These are phyloP conservation scores for Kwoniella europaea DNA, from an alignment of 768 basidiomycete genomes.

Conservation along the genomic window DNA sequence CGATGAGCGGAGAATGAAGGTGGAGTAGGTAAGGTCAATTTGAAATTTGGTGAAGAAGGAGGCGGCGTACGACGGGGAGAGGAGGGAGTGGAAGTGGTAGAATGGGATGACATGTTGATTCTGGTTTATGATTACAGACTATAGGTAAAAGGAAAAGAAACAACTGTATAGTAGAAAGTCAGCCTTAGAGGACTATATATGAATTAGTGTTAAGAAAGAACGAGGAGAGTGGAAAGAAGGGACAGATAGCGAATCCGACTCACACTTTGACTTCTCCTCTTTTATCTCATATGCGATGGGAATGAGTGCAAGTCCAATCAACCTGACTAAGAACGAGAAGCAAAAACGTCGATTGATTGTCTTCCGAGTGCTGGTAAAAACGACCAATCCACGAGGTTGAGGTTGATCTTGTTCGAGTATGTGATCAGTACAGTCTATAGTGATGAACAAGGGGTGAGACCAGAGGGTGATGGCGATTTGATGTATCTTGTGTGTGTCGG, in stretches of 20 bases:
- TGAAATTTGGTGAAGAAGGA: slow-evolving; percentile 15
- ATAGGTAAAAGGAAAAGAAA: too few species aligned
- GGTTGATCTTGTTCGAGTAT: not conserved
- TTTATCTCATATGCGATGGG: not conserved
- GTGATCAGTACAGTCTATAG: not conserved
- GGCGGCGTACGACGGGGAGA: slow-evolving; percentile 9
- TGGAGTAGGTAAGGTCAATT: slow-evolving; percentile 43
- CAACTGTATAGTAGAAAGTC: not conserved
- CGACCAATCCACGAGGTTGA: slow-evolving; percentile 11
- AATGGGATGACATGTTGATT: slow-evolving; percentile 6
- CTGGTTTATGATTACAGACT: not conserved
- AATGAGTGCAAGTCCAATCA: not conserved
- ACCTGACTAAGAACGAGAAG: not conserved
- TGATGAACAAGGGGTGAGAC: not conserved
- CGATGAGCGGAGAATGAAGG: slow-evolving; percentile 44
- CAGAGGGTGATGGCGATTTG: not conserved
- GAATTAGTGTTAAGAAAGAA: not conserved
- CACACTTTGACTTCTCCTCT: not conserved
- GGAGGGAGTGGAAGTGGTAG: not conserved
- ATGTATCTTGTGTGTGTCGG: not conserved
- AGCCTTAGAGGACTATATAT: not conserved
- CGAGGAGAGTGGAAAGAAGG: not conserved
- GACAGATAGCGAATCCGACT: not conserved
- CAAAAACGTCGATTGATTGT: slow-evolving; percentile 7
- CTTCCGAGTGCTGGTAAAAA: not conserved